Evolutionary conservation across 2,329 filamentous ascomycete species (phyloP), one percentile per base, ranked within the genome.

Genomic region (Pseudopyrenochaeta lycopersici): DNA sequence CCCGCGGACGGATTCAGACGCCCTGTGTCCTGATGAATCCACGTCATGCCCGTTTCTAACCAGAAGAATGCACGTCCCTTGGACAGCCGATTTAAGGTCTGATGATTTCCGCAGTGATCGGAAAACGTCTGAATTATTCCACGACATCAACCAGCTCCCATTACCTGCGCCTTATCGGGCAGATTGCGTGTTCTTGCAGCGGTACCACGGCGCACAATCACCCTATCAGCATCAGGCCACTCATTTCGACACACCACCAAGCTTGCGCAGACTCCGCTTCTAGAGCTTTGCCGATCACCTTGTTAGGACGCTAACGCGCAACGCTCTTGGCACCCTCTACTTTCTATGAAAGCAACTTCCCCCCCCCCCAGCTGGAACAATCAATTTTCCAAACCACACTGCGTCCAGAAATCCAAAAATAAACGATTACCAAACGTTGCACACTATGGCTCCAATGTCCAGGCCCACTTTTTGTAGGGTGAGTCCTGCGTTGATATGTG

Each of bases 1-100:
- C 30, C 41, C 42, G 56, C 39, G 33, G 36, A 55, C 54, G 57
- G 65, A 54, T 58, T 62, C 59, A 65, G 58, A 58, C 63, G 52
- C 47, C 45, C 51, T 45, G 49, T 53, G 38, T 43, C 48, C 43
- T 46, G 41, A 46, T 31, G 31, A 49, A 42, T 55, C 47, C 60
- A 67, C 67, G 68, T 70, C 68, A 71, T 71, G 64, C 60, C 56
- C 50, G 42, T 53, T 41, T 62, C 47, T 46, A 49, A 41, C 32
- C 46, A 51, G 48, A 41, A 57, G 58, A 54, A 64, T 64, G 61
- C 53, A 47, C 44, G 56, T 63, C 50, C 46, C 41, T 23, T 40
- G 30, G 23, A 17, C 36, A 20, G 38, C 38, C 39, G 44, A 60
- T 54, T 60, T 63, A 64, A 62, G 54, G 20, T 42, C 47, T 48